phyloP scores from a whole-genome alignment of 257 asterid genomes.

The Solanum pennellii region DNA sequence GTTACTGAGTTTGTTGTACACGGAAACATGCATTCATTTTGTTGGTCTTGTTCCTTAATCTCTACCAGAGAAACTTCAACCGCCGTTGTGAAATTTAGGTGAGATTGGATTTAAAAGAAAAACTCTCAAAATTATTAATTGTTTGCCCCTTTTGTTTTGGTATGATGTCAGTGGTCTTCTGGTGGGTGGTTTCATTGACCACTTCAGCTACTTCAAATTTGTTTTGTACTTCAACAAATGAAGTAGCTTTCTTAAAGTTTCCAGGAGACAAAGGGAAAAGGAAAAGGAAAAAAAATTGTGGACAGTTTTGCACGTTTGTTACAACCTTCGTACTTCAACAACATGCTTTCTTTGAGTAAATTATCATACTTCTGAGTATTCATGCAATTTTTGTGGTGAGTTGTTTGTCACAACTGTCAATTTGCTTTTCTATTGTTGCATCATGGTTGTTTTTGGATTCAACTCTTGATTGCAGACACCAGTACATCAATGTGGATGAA shows the following conservation, averaged over 20 bases:
- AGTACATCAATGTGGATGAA: constrained; percentile 97
- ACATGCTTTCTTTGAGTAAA: not conserved
- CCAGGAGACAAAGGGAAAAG: not conserved
- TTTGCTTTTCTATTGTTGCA: not conserved
- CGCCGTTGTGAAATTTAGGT: not conserved
- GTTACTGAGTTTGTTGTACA: not conserved
- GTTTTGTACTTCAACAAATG: not conserved
- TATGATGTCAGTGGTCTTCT: not conserved
- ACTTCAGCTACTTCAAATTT: not conserved
- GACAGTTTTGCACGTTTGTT: not conserved
- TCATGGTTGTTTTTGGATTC: not conserved
- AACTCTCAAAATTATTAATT: not conserved
- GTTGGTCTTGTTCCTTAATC: not conserved
- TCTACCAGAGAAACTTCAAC: not conserved
- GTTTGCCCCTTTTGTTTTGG: not conserved
- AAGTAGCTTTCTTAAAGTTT: not conserved
- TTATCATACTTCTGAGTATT: not conserved
- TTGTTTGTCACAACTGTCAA: not conserved
- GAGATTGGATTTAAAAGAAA: not conserved
- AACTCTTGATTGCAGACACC: constrained; percentile 53
- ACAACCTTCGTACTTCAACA: not conserved
- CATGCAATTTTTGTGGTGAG: not conserved
- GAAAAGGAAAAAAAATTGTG: not conserved
- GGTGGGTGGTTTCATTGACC: not conserved
- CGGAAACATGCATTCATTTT: not conserved